These are phyloP conservation scores for Stenocarpella maydis DNA, from an alignment of 2,329 filamentous ascomycete genomes.

Conservation along the genomic window DNA sequence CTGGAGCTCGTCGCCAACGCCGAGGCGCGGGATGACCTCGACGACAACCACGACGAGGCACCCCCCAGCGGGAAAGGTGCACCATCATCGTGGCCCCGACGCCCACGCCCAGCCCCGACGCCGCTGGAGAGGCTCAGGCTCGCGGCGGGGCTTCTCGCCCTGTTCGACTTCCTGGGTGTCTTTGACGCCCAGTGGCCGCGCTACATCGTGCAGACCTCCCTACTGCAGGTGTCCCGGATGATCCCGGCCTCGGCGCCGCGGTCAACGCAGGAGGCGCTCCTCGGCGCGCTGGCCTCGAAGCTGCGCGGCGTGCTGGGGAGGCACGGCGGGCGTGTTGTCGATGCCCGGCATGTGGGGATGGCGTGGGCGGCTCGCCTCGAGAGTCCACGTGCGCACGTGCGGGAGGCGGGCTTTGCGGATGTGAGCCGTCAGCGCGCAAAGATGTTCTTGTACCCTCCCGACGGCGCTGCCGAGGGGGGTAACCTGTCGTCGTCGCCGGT, in stretches of 20 bases:
- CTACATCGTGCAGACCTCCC: slow-evolving; percentile 28
- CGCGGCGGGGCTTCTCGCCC: slow-evolving; percentile 18
- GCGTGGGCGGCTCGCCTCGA: neutral
- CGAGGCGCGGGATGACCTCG: no score
- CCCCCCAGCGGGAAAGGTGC: neutral
- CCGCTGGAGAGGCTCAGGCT: slow-evolving; percentile 19
- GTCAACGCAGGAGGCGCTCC: slow-evolving; percentile 16
- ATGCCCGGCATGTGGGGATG: neutral
- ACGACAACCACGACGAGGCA: neutral
- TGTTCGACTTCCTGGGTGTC: slow-evolving; percentile 30
- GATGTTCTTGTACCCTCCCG: slow-evolving; percentile 20
- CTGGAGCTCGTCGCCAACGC: slow-evolving; percentile 28
- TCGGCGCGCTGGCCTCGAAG: slow-evolving; percentile 15
- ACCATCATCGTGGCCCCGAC: neutral
- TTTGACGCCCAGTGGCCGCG: slow-evolving; percentile 32
- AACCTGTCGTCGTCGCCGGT: neutral
- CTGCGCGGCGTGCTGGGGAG: slow-evolving; percentile 8
- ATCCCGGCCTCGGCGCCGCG: slow-evolving; percentile 1
- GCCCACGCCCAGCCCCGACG: neutral
- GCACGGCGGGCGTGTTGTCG: neutral
- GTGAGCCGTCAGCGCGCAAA: slow-evolving; percentile 9
- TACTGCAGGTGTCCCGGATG: slow-evolving; percentile 8
- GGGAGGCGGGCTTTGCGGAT: neutral
- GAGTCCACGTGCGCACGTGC: neutral
- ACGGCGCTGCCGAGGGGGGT: neutral